Base-by-base conservation (phyloP, 108 stramenopile species). In the Nannochloropsis gaditana region DNA sequence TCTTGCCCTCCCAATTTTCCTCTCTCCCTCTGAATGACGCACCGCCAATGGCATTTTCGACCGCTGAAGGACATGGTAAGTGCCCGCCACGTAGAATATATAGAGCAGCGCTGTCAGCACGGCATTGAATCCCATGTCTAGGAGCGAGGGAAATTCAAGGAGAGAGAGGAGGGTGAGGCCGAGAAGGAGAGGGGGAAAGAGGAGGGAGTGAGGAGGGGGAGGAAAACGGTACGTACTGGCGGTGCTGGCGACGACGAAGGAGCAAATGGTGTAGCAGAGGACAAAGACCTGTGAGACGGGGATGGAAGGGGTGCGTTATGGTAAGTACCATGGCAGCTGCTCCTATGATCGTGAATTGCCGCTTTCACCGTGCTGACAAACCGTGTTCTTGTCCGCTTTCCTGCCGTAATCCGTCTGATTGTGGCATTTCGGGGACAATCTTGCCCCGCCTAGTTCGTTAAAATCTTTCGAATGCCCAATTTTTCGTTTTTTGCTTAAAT, bases 81-180 rank as follows among this genome's bases (percentile, higher is more conserved):
- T 17, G n/a, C 86, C 86, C 43, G 17, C 73, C 42, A 87, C 83
- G 44, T 42, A 87, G 83, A 83, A 44, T 79, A 84, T 21, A 50
- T 84, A 83, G 43, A 84, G 83, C 42, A 87, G 44, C 45, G 83
- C 82, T 21, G 86, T 87, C 21, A 87, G 79, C 2, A 87, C 86
- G 43, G 73, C 82, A 42, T 87, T 87, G 79, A 87, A 87, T 2
- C 86, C 86, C 83, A 44, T 83, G 44, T 87, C 59, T 73, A 2
- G 59, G 6, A 73, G 6, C 15, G 8, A 4, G n/a, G n/a, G 59
- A 6, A 31, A 31, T 0, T 73, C n/a, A n/a, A 0, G n/a, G 6
- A 73, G 8, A 4, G n/a, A 73, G 59, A 6, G 2, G n/a, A 73
- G 59, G 8, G 2, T 15, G 59, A 73, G 59, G 59, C 31, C 31